Conservation (phyloP, 768 basidiomycete genomes). For the Tulasnella calospora region DNA sequence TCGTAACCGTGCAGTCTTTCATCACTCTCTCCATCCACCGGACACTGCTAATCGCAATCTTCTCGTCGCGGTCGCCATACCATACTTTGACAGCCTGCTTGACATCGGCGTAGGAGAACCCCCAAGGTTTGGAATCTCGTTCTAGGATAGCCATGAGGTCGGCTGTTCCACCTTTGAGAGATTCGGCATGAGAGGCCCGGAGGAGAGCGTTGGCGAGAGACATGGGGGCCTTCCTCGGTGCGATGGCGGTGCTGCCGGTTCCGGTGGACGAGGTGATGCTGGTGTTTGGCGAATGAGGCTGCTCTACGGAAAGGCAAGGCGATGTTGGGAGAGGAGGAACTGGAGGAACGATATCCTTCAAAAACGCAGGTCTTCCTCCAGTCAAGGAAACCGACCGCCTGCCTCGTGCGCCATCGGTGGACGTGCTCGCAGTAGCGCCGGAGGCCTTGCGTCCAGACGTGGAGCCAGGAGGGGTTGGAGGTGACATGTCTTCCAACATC, state of each 20-base stretch:
- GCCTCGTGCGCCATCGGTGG: neutral
- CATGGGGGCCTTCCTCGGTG: slow-evolving; percentile 33
- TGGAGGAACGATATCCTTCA: slow-evolving; percentile 34
- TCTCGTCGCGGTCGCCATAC: slow-evolving; percentile 92
- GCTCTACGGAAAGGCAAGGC: neutral
- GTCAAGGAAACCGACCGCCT: neutral
- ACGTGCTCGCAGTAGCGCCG: neutral
- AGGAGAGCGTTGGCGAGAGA: slow-evolving; percentile 82
- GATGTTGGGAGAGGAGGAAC: slow-evolving; percentile 21
- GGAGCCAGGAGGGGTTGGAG: neutral
- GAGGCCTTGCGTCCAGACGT: neutral
- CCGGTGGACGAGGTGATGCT: slow-evolving; percentile 5
- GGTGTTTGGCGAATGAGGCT: neutral
- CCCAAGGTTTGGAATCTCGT: slow-evolving; percentile 82
- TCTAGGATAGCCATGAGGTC: slow-evolving; percentile 91
- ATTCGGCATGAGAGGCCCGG: slow-evolving; percentile 92
- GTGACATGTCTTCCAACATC: slow-evolving; percentile 19
- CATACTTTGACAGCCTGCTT: slow-evolving; percentile 74
- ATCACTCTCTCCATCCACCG: slow-evolving; percentile 88
- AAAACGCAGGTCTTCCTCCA: neutral
- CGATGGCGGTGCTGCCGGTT: slow-evolving; percentile 2
- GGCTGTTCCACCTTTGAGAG: slow-evolving; percentile 80
- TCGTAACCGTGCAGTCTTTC: slow-evolving; percentile 71
- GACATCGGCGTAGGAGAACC: slow-evolving; percentile 80
- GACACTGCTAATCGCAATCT: slow-evolving; percentile 85